phyloP scores from a whole-genome alignment of 2,329 filamentous ascomycete genomes.

The Allantophomopsis lycopodina region DNA sequence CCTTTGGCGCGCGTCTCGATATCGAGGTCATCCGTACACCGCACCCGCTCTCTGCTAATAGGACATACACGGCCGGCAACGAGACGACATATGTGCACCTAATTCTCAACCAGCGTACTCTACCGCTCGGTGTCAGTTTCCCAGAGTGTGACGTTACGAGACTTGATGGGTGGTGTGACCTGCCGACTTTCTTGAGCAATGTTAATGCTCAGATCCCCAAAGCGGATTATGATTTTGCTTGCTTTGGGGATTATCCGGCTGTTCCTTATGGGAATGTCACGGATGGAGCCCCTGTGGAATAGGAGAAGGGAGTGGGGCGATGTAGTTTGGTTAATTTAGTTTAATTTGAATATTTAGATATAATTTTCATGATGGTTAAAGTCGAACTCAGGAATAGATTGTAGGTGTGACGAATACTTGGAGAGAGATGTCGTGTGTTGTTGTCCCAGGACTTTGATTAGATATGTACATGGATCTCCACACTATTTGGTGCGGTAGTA shows the following conservation, averaged over 20 bases:
- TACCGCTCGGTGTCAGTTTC: slow-evolving; percentile 55
- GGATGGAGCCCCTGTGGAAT: slow-evolving; percentile 27
- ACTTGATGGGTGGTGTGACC: slow-evolving; percentile 66
- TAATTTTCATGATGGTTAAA: too few species aligned
- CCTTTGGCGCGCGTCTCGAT: slow-evolving; percentile 59
- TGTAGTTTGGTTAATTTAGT: too few species aligned
- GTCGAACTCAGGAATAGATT: too few species aligned
- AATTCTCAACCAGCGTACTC: slow-evolving; percentile 58
- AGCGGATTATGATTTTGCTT: slow-evolving; percentile 51
- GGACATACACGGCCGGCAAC: slow-evolving; percentile 32
- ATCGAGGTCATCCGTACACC: slow-evolving; percentile 63
- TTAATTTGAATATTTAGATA: too few species aligned
- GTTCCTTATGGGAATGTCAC: slow-evolving; percentile 32
- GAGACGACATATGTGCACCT: slow-evolving; percentile 63
- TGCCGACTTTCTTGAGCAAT: slow-evolving; percentile 50
- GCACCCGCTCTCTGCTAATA: slow-evolving; percentile 37
- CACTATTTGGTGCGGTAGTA: too few species aligned
- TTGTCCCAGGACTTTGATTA: too few species aligned
- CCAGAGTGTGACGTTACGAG: slow-evolving; percentile 45
- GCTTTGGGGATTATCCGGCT: slow-evolving; percentile 42
- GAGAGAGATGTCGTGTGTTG: too few species aligned
- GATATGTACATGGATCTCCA: too few species aligned
- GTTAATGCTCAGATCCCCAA: slow-evolving; percentile 42
- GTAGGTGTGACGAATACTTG: too few species aligned
- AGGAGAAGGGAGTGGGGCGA: too few species aligned